A percentile compares a stretch with the other conserved stretches of the same genome.
phyloP scores from a whole-genome alignment of 208 protist species.

The Tritrichomonas musculus region DNA sequence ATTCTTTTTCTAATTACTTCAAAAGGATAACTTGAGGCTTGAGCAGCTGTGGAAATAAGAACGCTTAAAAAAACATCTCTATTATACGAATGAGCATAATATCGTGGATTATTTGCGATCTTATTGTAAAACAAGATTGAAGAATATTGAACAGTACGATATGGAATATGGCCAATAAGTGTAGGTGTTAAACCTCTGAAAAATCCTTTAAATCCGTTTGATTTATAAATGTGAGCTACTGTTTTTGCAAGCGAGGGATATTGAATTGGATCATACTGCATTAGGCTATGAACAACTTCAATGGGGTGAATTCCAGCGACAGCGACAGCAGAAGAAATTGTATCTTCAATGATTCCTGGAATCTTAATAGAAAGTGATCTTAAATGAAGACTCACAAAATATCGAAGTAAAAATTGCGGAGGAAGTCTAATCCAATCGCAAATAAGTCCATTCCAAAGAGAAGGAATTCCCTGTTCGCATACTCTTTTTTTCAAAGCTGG shows the following conservation, averaged over 20 bases:
- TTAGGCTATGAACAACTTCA: conserved; percentile 5
- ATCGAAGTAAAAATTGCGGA: neutral
- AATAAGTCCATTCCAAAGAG: neutral
- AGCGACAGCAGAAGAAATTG: neutral
- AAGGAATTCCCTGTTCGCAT: neutral
- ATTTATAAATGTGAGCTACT: neutral
- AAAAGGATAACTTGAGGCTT: neutral
- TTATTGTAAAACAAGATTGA: neutral
- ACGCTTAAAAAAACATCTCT: neutral
- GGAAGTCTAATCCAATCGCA: conserved; percentile 7
- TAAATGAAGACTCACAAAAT: neutral
- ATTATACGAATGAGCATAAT: neutral
- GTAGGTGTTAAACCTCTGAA: neutral
- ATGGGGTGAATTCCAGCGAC: neutral
- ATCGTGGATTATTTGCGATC: neutral
- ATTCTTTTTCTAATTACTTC: conserved; percentile 2
- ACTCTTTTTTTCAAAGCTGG: neutral
- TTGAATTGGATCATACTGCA: neutral
- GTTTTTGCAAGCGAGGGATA: neutral
- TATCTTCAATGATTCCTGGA: neutral
- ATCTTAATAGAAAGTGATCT: neutral
- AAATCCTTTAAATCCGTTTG: neutral
- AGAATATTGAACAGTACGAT: neutral
- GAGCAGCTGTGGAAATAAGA: neutral
- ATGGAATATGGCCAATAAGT: neutral